phyloP scores from a whole-genome alignment of 2,329 filamentous ascomycete genomes.

The Penicillium sp. region DNA sequence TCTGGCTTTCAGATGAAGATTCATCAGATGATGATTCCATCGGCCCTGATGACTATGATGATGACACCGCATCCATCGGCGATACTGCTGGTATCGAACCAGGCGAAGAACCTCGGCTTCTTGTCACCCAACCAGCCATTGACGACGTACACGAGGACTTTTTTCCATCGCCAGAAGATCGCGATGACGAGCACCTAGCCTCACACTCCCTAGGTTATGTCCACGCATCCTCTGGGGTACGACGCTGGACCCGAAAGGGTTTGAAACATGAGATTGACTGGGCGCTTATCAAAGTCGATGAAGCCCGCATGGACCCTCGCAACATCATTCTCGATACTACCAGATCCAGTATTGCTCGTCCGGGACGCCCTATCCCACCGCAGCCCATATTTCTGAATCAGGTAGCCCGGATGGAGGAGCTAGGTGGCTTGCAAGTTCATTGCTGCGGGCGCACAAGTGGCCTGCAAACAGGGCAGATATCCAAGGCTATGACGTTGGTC shows the following conservation, averaged over 20 bases:
- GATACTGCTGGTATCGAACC: slow-evolving; percentile 77
- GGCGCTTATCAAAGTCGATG: slow-evolving; percentile 80
- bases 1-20: slow-evolving; percentile 47
- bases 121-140: slow-evolving; percentile 87
- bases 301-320: slow-evolving; percentile 66
- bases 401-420: slow-evolving; percentile 53
- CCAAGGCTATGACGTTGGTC: slow-evolving; percentile 75
- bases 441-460: slow-evolving; percentile 87
- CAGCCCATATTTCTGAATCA: slow-evolving; percentile 54
- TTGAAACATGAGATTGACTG: slow-evolving; percentile 91
- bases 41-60: slow-evolving; percentile 54
- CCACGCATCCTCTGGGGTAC: slow-evolving; percentile 86
- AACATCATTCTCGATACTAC: slow-evolving; percentile 61
- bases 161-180: slow-evolving; percentile 74
- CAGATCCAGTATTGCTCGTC: slow-evolving; percentile 26
- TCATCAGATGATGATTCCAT: slow-evolving; percentile 55
- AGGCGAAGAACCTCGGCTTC: slow-evolving; percentile 72
- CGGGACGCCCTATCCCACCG: slow-evolving; percentile 47
- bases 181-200: slow-evolving; percentile 76
- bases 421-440: slow-evolving; percentile 78
- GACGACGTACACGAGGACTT: slow-evolving; percentile 83
- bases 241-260: slow-evolving; percentile 68
- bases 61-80: slow-evolving; percentile 59
- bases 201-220: slow-evolving; percentile 79
- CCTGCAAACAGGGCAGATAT: slow-evolving; percentile 73